phyloP scores from a whole-genome alignment of 176 grass and related monocot genomes.

The Oryza longistaminata region DNA sequence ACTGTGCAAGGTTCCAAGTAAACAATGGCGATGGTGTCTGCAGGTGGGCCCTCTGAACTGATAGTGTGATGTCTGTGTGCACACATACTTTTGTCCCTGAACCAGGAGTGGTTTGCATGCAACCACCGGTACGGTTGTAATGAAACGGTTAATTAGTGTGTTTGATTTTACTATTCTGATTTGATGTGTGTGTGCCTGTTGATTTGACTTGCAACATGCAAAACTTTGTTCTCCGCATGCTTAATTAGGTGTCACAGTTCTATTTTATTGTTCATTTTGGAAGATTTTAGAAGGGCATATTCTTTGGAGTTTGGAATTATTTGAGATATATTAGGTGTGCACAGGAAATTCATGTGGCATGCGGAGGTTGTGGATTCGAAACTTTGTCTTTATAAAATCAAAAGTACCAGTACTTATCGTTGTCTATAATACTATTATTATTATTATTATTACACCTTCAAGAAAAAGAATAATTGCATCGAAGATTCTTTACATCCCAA shows the following conservation, averaged over 20 bases:
- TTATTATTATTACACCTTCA: not conserved
- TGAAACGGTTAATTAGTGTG: not conserved
- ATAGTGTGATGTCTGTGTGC: not conserved
- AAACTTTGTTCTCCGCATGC: not conserved
- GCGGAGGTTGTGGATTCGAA: not conserved
- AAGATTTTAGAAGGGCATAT: slow-evolving; percentile 39
- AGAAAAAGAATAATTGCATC: not conserved
- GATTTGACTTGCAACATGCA: not conserved
- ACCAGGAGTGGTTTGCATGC: not conserved
- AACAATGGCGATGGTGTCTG: slow-evolving; percentile 41
- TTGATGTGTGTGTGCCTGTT: slow-evolving; percentile 20
- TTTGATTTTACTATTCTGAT: not conserved
- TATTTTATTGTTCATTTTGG: slow-evolving; percentile 37
- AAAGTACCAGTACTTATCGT: no score
- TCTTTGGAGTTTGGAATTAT: not conserved
- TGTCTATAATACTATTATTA: no score
- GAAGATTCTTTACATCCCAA: not conserved
- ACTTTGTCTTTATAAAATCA: not conserved
- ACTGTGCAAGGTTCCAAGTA: slow-evolving; percentile 37
- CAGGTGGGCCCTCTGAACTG: not conserved
- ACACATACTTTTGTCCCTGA: no score
- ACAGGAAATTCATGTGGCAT: not conserved
- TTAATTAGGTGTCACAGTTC: slow-evolving; percentile 21
- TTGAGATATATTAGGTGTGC: not conserved
- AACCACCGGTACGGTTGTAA: not conserved